These are phyloP conservation scores for Maudiozyma humilis DNA, from an alignment of 1,139 yeast genomes.

Conservation along the genomic window DNA sequence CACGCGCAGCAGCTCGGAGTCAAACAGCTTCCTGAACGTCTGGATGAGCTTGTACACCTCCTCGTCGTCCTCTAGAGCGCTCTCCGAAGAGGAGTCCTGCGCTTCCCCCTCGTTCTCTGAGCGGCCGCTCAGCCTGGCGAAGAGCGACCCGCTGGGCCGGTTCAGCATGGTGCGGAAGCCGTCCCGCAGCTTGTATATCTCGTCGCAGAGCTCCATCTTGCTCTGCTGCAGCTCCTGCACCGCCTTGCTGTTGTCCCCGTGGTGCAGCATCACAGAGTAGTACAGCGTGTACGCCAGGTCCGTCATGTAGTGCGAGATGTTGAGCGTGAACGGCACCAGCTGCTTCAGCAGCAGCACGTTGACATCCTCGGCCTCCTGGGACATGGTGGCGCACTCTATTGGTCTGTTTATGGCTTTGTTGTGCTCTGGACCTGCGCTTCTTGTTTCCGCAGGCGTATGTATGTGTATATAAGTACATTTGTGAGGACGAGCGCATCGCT, in stretches of 20 bases:
- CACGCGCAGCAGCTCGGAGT: not conserved
- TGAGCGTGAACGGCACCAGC: slow-evolving; percentile 16
- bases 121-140: not conserved
- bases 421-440: too few relatives aligned
- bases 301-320: slow-evolving; percentile 21
- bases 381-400: not conserved
- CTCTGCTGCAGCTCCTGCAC: not conserved
- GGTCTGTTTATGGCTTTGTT: not conserved
- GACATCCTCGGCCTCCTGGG: slow-evolving; percentile 8
- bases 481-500: too few relatives aligned
- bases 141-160: slow-evolving; percentile 2
- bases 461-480: too few relatives aligned
- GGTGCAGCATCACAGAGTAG: slow-evolving; percentile 8
- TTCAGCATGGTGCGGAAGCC: slow-evolving; percentile 9
- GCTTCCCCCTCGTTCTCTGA: not conserved
- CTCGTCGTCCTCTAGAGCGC: not conserved
- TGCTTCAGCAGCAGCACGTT: slow-evolving; percentile 13
- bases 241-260: not conserved
- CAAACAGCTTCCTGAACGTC: not conserved
- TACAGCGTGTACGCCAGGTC: slow-evolving; percentile 18
- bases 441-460: too few relatives aligned
- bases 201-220: slow-evolving; percentile 5
- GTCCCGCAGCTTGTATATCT: slow-evolving; percentile 7
- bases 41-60: not conserved
- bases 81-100: not conserved